phyloP scores from a whole-genome alignment of 208 protist genomes.

The Trypanosoma platydactyli region DNA sequence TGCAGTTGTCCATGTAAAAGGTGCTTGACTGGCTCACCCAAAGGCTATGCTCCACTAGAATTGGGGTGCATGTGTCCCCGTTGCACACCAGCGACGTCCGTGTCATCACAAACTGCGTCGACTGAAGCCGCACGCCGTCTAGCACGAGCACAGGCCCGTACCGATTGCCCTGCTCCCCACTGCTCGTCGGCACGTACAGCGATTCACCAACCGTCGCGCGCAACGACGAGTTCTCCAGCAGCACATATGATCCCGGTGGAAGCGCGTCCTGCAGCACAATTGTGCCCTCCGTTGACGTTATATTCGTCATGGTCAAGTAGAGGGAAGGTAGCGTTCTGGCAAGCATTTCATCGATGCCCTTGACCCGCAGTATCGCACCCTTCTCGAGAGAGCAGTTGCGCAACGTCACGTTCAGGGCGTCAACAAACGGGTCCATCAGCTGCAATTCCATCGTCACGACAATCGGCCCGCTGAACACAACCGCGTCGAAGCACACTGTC shows the following conservation, averaged over 20 bases:
- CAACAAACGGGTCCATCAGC: constrained; percentile 4
- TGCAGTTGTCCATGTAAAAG: constrained; percentile 23
- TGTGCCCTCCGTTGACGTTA: constrained; percentile 8
- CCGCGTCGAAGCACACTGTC: constrained; percentile 7
- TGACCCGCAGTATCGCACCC: constrained; percentile 11
- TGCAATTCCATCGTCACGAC: constrained; percentile 11
- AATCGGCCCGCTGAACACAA: constrained; percentile 15
- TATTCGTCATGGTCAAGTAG: constrained; percentile 9
- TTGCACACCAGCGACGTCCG: constrained; percentile 8
- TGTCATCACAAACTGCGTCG: constrained; percentile 6
- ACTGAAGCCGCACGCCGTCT: constrained; percentile 6
- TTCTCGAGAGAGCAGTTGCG: constrained; percentile 1
- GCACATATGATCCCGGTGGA: constrained; percentile 3
- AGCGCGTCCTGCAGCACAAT: constrained; percentile 10
- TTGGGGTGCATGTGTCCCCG: constrained; percentile 1
- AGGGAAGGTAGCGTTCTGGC: constrained; percentile 1
- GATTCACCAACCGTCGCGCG: background rate
- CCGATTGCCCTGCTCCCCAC: background rate
- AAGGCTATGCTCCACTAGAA: constrained; percentile 17
- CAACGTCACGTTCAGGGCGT: constrained; percentile 7
- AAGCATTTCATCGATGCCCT: background rate
- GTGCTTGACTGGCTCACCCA: background rate
- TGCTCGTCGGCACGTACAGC: constrained; percentile 7
- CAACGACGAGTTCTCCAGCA: constrained; percentile 7
- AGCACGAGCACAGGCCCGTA: constrained; percentile 12